Base-by-base conservation (phyloP, 1,284 basidiomycete genomes). In the Sphaerobolus stellatus region DNA sequence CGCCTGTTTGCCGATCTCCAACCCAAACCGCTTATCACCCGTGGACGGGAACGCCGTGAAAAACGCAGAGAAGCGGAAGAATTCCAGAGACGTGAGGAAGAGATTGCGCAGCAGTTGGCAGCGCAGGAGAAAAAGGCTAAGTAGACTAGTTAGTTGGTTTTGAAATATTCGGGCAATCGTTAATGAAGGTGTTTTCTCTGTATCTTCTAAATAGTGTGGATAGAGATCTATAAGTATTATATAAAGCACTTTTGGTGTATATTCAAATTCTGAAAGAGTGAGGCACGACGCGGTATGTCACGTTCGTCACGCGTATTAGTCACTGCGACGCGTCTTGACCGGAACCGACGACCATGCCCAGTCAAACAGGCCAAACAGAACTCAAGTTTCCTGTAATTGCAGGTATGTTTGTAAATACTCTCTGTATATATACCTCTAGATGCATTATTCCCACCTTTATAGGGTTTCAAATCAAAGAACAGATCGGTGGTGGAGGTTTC, bases 1-100 rank as follows among this genome's bases (percentile, higher is more conserved):
- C 72, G 77, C 46, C 68, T 97, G 28, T 98, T 98, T 70, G 94
- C 94, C 4, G 86, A 93, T 64, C 76, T 96, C 25, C 86, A 93
- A 66, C 94, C 95, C 1, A 90, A 88, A 66, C 74, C 80, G 57
- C 83, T 98, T 78, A 80, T 98, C 54, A 93, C 90, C 1, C 80
- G 87, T 9, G 94, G 94, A 7, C 75, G 87, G 36, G 90, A 92
- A 62, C 76, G 93, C 36, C 75, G 90, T 56, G 77, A 81, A 60
- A 67, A 68, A 59, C 63, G 79, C 16, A 65, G 79, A 29, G 66
- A 62, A 7, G 60, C 64, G 46, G 71, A 75, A 33, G 58, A 54
- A 36, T 49, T 52, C 22, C 25, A 45, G 55, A 60, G 61, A 52
- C 57, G 56, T 27, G 58, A 46, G 34, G 50, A 57, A 45, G 52